Evolutionary conservation across 306 rosid species (phyloP).

Genomic region (Malus domestica): DNA sequence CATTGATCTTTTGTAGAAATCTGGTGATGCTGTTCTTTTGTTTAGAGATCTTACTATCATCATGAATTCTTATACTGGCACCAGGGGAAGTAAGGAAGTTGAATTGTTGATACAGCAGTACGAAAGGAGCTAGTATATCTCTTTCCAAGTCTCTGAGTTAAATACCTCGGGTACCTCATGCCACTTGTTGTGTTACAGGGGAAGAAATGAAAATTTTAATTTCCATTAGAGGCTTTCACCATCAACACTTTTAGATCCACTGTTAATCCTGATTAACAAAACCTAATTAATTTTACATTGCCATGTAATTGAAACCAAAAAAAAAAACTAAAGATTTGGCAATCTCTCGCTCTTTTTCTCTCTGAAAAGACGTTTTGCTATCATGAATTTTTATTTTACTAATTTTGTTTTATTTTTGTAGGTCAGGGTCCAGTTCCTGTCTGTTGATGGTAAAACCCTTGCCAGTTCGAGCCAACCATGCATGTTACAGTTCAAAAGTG

Average conservation of each 20-base stretch:
- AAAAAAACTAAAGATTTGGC: background rate
- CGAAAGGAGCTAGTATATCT: background rate
- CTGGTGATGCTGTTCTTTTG: background rate
- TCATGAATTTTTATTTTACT: conserved; percentile 5
- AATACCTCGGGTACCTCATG: background rate
- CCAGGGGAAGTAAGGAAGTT: background rate
- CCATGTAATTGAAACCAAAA: background rate
- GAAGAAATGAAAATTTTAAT: background rate
- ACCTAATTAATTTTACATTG: background rate
- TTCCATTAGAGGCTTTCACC: background rate
- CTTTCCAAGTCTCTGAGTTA: background rate
- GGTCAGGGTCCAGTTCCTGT: conserved; percentile 59
- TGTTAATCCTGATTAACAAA: background rate
- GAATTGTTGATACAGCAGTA: background rate
- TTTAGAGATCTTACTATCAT: background rate
- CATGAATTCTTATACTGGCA: background rate
- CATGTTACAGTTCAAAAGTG: conserved; percentile 71
- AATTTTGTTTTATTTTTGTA: conserved; percentile 20
- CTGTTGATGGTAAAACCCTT: conserved; percentile 49
- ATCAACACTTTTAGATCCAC: background rate
- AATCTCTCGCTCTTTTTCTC: background rate
- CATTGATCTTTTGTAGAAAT: background rate
- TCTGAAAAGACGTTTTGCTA: background rate
- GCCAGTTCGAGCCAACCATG: conserved; percentile 67
- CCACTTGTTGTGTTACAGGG: background rate